Base-by-base conservation (phyloP, 106 monocot species). In the Dioscorea zingiberensis region DNA sequence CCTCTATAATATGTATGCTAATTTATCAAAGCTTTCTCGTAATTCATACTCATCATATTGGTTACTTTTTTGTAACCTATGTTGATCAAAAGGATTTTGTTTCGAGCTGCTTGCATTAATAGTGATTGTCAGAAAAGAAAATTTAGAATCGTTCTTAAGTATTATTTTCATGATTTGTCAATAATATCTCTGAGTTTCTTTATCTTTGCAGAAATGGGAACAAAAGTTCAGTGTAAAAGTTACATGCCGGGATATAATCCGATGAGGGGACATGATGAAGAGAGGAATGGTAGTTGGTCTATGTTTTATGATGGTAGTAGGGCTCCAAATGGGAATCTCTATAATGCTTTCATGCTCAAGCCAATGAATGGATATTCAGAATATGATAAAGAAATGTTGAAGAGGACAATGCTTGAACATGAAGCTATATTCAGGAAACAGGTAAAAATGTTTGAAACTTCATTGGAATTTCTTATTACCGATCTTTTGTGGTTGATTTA, bases 401-500 rank as follows among this genome's bases (percentile, higher is more conserved):
- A 77, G 76, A 73, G 74, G 49, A 85, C 76, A 13, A 91, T 95
- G 84, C 91, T 95, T 69, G 78, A 78, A 68, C 94, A 95, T 80
- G 91, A 95, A 72, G 77, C 85, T 66, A 83, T 76, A 69, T 95
- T 95, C 71, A 85, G 74, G 74, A 80, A 83, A 48, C 94, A 95
- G 87, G 94, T 95, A 60, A 29, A 29, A 2, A 8, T 8, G 38
- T 38, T 38, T 38, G 38, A 38, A 38, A 6, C 38, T 38, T 38
- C 38, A 38, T 38, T 6, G 38, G 38, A 38, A 2, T 38, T 38
- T 38, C 38, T 2, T 38, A 10, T 38, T 38, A 6, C 30, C 2
- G n/a, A n/a, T n/a, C n/a, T n/a, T n/a, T n/a, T n/a, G n/a, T n/a
- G n/a, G n/a, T n/a, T n/a, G n/a, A n/a, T n/a, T n/a, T n/a, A n/a